phyloP scores from a whole-genome alignment of 805 yeast species.

The Metschnikowia bowlesiae region DNA sequence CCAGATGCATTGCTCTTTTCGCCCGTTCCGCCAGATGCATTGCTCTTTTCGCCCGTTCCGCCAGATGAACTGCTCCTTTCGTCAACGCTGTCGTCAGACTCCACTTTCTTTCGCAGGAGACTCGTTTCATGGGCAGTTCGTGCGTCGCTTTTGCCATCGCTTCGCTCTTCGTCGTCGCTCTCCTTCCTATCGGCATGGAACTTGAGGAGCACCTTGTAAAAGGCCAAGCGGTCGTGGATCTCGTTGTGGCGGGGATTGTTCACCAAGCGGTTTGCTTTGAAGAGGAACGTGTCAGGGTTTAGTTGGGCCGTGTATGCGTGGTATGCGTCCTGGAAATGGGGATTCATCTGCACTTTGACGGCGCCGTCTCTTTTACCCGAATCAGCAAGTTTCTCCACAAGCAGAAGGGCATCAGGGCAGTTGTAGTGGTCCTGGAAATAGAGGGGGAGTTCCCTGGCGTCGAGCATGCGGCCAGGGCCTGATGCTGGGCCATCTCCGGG shows the following conservation, averaged over 20 bases:
- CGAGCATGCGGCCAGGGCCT: background rate
- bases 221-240: slow-evolving; percentile 40
- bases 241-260: slow-evolving; percentile 43
- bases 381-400: slow-evolving; percentile 49
- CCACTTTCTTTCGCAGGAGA: no score
- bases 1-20: no score
- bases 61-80: no score
- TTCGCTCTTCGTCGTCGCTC: background rate
- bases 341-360: slow-evolving; percentile 67
- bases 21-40: no score
- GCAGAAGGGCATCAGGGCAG: slow-evolving; percentile 56
- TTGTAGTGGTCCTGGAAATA: slow-evolving; percentile 49
- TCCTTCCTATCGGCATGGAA: slow-evolving; percentile 28
- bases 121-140: no score
- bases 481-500: background rate
- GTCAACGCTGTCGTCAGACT: no score
- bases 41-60: no score
- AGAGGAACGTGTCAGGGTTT: slow-evolving; percentile 48
- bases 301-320: slow-evolving; percentile 22
- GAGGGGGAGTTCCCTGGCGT: slow-evolving; percentile 44
- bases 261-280: slow-evolving; percentile 46
- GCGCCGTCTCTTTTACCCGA: slow-evolving; percentile 67
- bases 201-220: slow-evolving; percentile 43
- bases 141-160: background rate
- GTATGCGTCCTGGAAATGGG: slow-evolving; percentile 3